These are phyloP conservation scores for Nyssa sinensis DNA, from an alignment of 148 eudicot species.

Conservation along the genomic window DNA sequence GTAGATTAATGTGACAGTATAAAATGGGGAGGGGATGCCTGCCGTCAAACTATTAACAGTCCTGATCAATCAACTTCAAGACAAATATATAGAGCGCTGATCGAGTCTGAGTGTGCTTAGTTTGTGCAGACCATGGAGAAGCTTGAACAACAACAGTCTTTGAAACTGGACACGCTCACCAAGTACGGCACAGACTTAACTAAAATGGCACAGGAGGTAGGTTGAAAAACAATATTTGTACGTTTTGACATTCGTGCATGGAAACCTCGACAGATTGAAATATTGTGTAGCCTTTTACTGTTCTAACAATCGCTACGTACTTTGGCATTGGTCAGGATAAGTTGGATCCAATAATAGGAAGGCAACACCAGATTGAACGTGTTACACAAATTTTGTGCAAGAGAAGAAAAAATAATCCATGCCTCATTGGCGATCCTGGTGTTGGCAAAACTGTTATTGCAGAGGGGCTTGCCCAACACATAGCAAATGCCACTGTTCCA, in stretches of 20 bases:
- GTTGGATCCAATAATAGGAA: slow-evolving; percentile 19
- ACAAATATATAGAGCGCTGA: no score
- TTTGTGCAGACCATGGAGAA: no score
- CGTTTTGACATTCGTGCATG: background rate
- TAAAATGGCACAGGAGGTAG: slow-evolving; percentile 21
- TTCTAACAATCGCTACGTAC: background rate
- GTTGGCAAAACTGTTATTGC: slow-evolving; percentile 29
- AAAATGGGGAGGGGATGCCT: no score
- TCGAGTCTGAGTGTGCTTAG: no score
- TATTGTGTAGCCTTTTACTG: background rate
- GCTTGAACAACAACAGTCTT: background rate
- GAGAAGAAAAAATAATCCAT: slow-evolving; percentile 23
- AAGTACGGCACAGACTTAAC: slow-evolving; percentile 25
- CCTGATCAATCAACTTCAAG: no score
- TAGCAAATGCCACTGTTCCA: slow-evolving; percentile 19
- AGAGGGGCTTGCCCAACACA: slow-evolving; percentile 30
- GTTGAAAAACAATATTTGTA: no score
- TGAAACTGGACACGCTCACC: slow-evolving; percentile 4
- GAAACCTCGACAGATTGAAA: background rate
- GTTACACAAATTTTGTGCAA: slow-evolving; percentile 24
- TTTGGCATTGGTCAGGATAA: slow-evolving; percentile 11
- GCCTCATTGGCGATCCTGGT: slow-evolving; percentile 30
- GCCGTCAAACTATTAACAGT: no score
- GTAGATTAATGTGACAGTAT: no score
- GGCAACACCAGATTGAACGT: slow-evolving; percentile 19